Base-by-base conservation (phyloP, 1,284 basidiomycete species). In the Agroathelia rolfsii region DNA sequence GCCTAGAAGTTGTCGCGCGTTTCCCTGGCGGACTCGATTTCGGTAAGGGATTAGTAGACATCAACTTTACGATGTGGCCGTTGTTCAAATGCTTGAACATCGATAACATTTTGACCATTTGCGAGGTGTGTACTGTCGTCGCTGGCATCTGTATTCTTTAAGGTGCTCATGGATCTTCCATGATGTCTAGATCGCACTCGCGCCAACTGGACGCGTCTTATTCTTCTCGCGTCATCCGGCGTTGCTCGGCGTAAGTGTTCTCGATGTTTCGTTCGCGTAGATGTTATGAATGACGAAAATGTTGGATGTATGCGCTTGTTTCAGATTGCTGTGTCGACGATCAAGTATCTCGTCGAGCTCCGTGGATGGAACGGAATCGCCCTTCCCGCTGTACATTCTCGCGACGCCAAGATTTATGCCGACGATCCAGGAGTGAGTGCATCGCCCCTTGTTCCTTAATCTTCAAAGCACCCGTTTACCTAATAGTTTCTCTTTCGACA, bases 21-120 rank as follows among this genome's bases (percentile, higher is more conserved):
- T 87, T 88, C 60, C 83, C 83, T 17, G 83, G 83, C 21, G 84
- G 84, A 11, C 66, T 88, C 28, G 83, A 88, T 53, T 88, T 88
- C 48, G 83, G 84, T 13, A 69, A 76, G 32, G 84, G 83, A 4
- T 59, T 88, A 32, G 83, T 88, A 17, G 83, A 88, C 45, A 82
- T 85, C 47, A 88, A 88, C 54, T 93, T 94, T 52, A 89, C 90
- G 30, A 88, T 95, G 76, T 97, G 92, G 90, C 93, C 93, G 0
- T 53, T 97, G 34, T 96, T 97, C 72, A 88, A 94, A 53, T 85
- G 84, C 42, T 59, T 97, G 38, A 92, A 92, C 47, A 73, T 96
- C 38, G 93, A 95, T 53, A 92, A 95, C 50, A 85, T 97, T 40
- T 59, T 97, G 37, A 92, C 86, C 16, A 84, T 90, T 38, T 89